A percentile compares a stretch with the other conserved stretches of the same genome.
Evolutionary conservation across 208 protist genomes (phyloP).

Genomic region (Wallacemonas collosoma): DNA sequence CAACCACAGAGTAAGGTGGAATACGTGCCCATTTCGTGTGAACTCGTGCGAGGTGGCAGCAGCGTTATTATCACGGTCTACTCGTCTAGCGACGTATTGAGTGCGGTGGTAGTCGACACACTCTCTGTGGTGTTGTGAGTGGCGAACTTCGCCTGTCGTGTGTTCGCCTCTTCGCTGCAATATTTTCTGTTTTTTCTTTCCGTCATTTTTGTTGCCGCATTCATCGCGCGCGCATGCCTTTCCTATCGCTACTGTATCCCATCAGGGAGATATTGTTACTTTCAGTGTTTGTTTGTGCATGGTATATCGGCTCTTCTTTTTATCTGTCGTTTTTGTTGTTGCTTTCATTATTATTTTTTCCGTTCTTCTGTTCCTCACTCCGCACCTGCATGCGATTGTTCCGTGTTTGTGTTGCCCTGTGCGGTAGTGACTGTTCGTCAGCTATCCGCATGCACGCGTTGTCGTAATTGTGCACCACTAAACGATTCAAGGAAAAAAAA

Average conservation of each 20-base stretch:
- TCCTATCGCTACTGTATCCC: neutral
- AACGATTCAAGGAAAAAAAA: too few species aligned
- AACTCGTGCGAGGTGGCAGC: conserved; percentile 34
- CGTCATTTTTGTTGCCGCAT: neutral
- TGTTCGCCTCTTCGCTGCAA: too few species aligned
- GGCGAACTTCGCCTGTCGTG: too few species aligned
- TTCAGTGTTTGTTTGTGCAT: conserved; percentile 1
- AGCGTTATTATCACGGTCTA: conserved; percentile 45
- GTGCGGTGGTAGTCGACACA: conserved; percentile 28
- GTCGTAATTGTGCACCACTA: too few species aligned
- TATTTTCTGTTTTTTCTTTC: conserved; percentile 3
- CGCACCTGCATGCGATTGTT: too few species aligned
- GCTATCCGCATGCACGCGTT: too few species aligned
- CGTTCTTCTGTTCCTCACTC: too few species aligned
- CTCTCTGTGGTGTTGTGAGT: conserved; percentile 9
- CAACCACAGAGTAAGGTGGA: conserved; percentile 59
- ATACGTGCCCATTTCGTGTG: conserved; percentile 60
- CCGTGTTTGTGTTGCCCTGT: neutral
- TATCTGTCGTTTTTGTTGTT: conserved; percentile 4
- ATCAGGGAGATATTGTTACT: conserved; percentile 18
- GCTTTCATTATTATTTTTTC: conserved; percentile 4
- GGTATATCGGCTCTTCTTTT: too few species aligned
- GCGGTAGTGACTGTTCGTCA: too few species aligned
- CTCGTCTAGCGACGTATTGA: conserved; percentile 34
- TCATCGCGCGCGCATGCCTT: neutral